Evolutionary conservation across 345 rosid species (phyloP), one percentile per base, ranked within the genome.

Genomic region (Citrus trifoliata): DNA sequence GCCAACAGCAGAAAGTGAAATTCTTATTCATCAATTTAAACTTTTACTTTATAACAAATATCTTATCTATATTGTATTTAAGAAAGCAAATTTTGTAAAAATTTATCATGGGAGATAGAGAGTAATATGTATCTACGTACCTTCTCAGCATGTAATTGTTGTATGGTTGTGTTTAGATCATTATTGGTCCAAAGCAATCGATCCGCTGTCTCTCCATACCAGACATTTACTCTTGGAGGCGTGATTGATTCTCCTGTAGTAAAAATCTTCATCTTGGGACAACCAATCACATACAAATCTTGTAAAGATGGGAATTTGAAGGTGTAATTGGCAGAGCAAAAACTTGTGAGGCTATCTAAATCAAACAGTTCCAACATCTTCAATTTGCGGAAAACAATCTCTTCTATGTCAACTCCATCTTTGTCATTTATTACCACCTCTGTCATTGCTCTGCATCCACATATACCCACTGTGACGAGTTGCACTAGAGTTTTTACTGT

Each of bases 201-300:
- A 10, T 18, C 0, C 16, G 5, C 5, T 7, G 0, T 5, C 6
- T 12, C 10, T 7, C 37, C 7, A 2, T 62, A 62, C 10, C 21
- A 3, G 25, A 27, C 67, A 0, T 63, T 2, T 28, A 63, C 7
- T 63, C 8, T 6, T 0, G 2, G 21, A 1, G 21, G 56, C 30
- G 27, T 9, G 40, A 0, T 62, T 9, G 10, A 24, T 8, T 0
- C 28, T 18, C 37, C 59, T 40, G 9, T 2, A 40, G 60, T 9
- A 24, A 74, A 74, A 62, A 16, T 40, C 10, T 25, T 18, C 69
- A 74, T 4, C 3, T 61, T 25, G 40, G 35, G 25, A 35, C 77
- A 61, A 0, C 19, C 5, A 8, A 0, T 18, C 40, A 74, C 35
- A 0, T 0, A 0, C 2, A 61, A 0, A 0, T 4, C 18, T 28